These are phyloP conservation scores for Styphnolobium japonicum DNA, from an alignment of 306 rosid genomes.

Conservation along the genomic window DNA sequence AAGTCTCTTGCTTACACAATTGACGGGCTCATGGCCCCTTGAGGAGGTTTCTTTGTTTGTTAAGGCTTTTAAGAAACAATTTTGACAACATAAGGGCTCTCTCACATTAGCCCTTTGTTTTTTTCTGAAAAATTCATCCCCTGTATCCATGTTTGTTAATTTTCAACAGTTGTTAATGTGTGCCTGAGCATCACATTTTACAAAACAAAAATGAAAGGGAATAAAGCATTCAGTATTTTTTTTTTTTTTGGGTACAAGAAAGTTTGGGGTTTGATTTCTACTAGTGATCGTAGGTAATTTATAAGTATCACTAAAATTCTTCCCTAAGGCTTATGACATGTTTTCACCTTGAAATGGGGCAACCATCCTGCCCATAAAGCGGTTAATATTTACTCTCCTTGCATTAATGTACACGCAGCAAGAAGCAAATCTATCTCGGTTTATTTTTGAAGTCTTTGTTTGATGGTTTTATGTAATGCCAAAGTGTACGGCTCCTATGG, in stretches of 20 bases:
- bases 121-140: not conserved
- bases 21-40: constrained; percentile 89
- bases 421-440: too few relatives aligned
- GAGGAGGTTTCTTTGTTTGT: constrained; percentile 21
- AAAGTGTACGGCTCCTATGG: too few relatives aligned
- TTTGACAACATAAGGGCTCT: constrained; percentile 37
- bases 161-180: not conserved
- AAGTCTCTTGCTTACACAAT: constrained; percentile 79
- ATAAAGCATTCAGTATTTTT: constrained; percentile 7
- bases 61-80: constrained; percentile 38
- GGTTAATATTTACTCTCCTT: too few relatives aligned
- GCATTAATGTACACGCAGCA: not conserved
- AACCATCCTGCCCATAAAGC: too few relatives aligned
- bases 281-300: too few relatives aligned
- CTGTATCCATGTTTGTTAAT: not conserved
- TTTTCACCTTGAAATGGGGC: too few relatives aligned
- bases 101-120: not conserved
- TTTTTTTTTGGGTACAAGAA: too few relatives aligned
- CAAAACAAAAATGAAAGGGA: not conserved
- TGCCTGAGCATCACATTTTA: constrained; percentile 7
- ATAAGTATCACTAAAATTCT: too few relatives aligned
- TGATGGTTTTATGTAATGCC: too few relatives aligned
- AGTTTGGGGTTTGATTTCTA: too few relatives aligned
- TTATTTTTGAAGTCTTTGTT: too few relatives aligned
- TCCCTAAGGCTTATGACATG: too few relatives aligned